Conservation (phyloP, 306 rosid species). For the Cicer arietinum region DNA sequence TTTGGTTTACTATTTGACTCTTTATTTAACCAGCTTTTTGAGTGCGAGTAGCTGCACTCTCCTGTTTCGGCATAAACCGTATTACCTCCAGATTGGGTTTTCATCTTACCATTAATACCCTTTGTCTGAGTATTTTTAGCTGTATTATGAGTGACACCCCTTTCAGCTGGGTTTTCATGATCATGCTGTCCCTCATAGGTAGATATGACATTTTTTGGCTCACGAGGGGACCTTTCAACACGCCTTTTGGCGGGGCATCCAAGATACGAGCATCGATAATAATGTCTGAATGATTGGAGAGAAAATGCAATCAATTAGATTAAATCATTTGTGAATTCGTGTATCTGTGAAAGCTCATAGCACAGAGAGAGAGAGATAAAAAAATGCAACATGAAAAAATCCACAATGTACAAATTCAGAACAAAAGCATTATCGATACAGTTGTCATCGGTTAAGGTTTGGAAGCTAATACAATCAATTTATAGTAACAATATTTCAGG, state of each 20-base stretch:
- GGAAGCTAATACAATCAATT: slow-evolving; percentile 30
- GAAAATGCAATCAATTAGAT: slow-evolving; percentile 41
- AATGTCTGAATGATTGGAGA: slow-evolving; percentile 68
- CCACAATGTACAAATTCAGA: slow-evolving; percentile 24
- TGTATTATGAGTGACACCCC: slow-evolving; percentile 56
- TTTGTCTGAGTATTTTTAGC: slow-evolving; percentile 44
- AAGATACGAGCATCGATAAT: slow-evolving; percentile 84
- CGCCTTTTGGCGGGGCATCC: slow-evolving; percentile 93
- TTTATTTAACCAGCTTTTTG: slow-evolving; percentile 35
- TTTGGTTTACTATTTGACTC: slow-evolving; percentile 47
- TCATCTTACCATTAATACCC: slow-evolving; percentile 40
- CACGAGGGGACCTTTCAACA: slow-evolving; percentile 82
- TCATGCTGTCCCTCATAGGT: slow-evolving; percentile 88
- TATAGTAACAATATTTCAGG: slow-evolving; percentile 20
- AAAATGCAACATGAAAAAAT: slow-evolving; percentile 15
- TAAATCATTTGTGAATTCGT: slow-evolving; percentile 25
- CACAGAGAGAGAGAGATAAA: background rate
- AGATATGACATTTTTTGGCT: slow-evolving; percentile 68
- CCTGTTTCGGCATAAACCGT: slow-evolving; percentile 35
- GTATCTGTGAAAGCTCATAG: slow-evolving; percentile 10
- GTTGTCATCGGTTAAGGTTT: background rate
- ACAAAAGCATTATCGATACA: slow-evolving; percentile 8
- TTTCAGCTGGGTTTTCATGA: slow-evolving; percentile 66
- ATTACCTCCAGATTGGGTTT: slow-evolving; percentile 47
- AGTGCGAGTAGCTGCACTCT: slow-evolving; percentile 41